Base-by-base conservation (phyloP, 192 early-diverging fungal species). In the Linnemannia exigua region DNA sequence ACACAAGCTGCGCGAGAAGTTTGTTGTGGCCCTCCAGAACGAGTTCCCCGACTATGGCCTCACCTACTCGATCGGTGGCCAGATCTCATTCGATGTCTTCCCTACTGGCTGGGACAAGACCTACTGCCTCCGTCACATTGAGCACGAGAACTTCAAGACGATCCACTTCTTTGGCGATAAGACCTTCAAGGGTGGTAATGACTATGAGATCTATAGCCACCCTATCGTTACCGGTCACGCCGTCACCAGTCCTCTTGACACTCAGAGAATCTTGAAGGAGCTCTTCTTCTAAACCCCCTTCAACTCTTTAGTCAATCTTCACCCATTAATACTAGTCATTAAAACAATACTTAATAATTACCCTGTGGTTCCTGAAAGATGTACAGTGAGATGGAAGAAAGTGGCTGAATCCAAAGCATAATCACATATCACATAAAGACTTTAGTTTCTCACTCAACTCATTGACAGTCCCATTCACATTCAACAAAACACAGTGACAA, bases 101-200 rank as follows among this genome's bases (percentile, higher is more conserved):
- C 98, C 98, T 63, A 93, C 93, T 70, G 98, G 98, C 50, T 99
- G 98, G 98, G 98, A 99, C 89, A 99, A 99, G 93, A 99, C 98
- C 38, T 99, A 97, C 90, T 99, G 98, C 89, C 92, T 99, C 72
- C 91, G 94, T 36, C 97, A 98, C 81, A 77, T 99, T 37, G 90
- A 96, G 83, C 85, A 91, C 37, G 96, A 99, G 86, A 93, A 91
- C 63, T 99, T 99, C 90, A 93, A 92, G 61, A 94, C 88, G 17
- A 95, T 99, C 77, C 97, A 99, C 91, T 99, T 99, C 89, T 99
- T 99, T 90, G 98, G 98, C 72, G 98, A 99, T 90, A 99, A 99
- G 93, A 96, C 98, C 54, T 96, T 96, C 87, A 87, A 94, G 89
- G 98, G 98, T 51, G 98, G 98, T 75, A 99, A 99, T 88, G 98